Percentiles rank a stretch among this genome's conserved stretches.
These are phyloP conservation scores for Acanthamoeba royreba DNA, from an alignment of 208 protist genomes.

Conservation along the genomic window DNA sequence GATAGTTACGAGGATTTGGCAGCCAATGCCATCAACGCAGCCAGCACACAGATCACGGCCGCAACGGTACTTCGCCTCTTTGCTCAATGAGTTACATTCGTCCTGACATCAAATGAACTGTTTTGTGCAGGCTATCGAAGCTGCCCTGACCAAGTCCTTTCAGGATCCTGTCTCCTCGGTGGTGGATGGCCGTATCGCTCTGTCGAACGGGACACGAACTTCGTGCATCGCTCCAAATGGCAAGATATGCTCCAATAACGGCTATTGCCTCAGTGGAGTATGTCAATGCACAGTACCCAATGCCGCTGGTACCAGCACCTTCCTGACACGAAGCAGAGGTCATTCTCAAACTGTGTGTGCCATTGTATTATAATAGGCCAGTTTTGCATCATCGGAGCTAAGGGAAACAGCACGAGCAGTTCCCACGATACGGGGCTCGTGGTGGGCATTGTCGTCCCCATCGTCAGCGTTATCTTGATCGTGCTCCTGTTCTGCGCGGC, in stretches of 20 bases:
- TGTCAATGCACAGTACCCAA: not conserved
- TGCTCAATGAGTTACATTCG: no score
- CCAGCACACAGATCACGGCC: not conserved
- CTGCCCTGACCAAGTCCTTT: not conserved
- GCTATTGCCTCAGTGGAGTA: not conserved
- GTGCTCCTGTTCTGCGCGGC: not conserved
- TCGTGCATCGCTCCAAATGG: not conserved
- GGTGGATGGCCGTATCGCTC: not conserved
- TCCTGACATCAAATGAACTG: no score
- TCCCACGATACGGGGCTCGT: not conserved
- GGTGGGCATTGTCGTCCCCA: not conserved
- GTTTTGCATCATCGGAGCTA: not conserved
- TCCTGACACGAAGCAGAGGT: no score
- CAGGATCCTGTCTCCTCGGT: not conserved
- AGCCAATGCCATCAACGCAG: not conserved
- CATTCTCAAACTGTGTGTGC: no score
- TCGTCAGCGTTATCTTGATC: not conserved
- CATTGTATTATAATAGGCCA: no score
- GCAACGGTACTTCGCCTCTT: not conserved
- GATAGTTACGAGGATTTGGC: not conserved
- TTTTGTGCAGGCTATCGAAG: not conserved
- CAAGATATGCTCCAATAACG: slow-evolving; percentile 6
- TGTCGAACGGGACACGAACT: not conserved
- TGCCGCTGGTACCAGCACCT: not conserved
- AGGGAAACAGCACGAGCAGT: not conserved